Evolutionary conservation across 2,329 filamentous ascomycete genomes (phyloP).

Genomic region (Colletotrichum kahawae): DNA sequence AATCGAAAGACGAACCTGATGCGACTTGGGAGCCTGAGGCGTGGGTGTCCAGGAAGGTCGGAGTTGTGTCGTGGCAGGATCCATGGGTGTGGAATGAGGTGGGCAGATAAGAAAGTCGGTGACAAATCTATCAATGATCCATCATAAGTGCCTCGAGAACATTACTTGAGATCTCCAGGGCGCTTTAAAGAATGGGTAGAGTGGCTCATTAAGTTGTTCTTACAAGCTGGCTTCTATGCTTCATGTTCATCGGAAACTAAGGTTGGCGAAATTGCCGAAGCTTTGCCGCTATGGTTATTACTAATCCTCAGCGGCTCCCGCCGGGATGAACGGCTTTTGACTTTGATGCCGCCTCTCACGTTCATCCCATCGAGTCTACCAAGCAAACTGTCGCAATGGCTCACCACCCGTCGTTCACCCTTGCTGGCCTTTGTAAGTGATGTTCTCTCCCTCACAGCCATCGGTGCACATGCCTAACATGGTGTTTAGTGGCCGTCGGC

Average conservation of each 20-base stretch:
- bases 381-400: slow-evolving; percentile 33
- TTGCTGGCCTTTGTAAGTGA: slow-evolving; percentile 41
- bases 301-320: background rate
- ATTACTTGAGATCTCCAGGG: background rate
- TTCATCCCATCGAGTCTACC: background rate
- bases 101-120: background rate
- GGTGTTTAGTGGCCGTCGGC: slow-evolving; percentile 33
- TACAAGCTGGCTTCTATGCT: background rate
- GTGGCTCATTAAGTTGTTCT: background rate
- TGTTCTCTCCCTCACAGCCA: background rate
- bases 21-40: background rate
- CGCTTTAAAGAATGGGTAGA: background rate
- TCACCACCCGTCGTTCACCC: slow-evolving; percentile 45
- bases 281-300: background rate
- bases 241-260: background rate
- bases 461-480: background rate
- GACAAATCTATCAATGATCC: accelerated
- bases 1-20: background rate
- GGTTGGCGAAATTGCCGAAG: background rate
- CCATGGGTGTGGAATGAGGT: background rate
- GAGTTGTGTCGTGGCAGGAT: background rate
- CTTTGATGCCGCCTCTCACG: background rate
- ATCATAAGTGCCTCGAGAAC: background rate
- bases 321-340: background rate
- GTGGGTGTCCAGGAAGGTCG: background rate